Base-by-base conservation (phyloP, 2,329 filamentous ascomycete genomes). In the Microcyclospora pomicola region DNA sequence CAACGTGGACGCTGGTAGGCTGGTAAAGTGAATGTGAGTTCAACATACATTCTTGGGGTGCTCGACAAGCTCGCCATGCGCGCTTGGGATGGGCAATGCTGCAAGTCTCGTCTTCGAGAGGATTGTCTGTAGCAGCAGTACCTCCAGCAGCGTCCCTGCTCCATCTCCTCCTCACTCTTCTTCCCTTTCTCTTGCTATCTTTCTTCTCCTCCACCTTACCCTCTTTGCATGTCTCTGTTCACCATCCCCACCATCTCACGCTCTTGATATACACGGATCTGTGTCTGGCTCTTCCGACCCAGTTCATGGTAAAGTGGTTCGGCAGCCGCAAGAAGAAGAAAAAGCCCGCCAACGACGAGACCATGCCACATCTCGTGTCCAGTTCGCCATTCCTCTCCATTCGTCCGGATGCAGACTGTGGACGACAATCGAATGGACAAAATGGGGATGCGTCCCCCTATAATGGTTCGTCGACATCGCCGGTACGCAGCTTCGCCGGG, bases 331-430 rank as follows among this genome's bases (percentile, higher is more conserved):
- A 24, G 19, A 24, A 24, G 19, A 24, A 24, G 7, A 24, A 24
- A 7, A 4, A 24, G 19, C 4, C 19, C 19, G 5, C 19, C 19
- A 4, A 24, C 19, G 19, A 24, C 15, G 14, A 28, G 2, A 9
- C 32, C n/a, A 53, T 53, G 49, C 51, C 51, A 27, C 50, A 48
- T 24, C 36, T 42, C 24, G 43, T 47, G 32, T 44, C 36, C 31
- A 43, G 38, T 28, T 45, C 48, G 6, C 48, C 49, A 4, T 52
- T 54, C 42, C 38, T 49, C 16, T 51, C 49, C 15, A 46, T 54
- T 33, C 37, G 42, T 27, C 50, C 51, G 10, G 50, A 52, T 24
- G 37, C 49, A 12, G 45, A 47, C 32, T 53, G 51, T 30, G 51
- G 49, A n/a, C 42, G 49, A 30, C 31, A 33, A 3, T 4, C 19